Evolutionary conservation across 768 basidiomycete genomes (phyloP), one percentile per base, ranked within the genome.

Genomic region (Chiua virens): DNA sequence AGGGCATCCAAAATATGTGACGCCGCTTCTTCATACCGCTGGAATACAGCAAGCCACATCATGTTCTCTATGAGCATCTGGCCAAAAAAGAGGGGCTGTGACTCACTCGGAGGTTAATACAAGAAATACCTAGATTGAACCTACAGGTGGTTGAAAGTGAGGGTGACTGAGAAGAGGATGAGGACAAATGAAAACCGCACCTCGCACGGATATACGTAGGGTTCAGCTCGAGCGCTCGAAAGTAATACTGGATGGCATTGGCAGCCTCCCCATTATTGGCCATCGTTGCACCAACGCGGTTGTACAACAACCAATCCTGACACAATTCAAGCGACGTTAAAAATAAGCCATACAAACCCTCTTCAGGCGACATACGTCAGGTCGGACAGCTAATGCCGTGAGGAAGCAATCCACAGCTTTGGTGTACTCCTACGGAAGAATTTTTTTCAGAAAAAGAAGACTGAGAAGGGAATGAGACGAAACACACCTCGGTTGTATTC

Each of bases 331-430:
- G 8, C 6, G 36, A 14, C 17, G 28, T 55, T 21, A 57, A 50
- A 32, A 47, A 49, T 13, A 22, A n/a, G 9, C 6, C 21, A 8
- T 15, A 42, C 18, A 11, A 7, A 17, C 25, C 34, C 27, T 8
- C 14, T n/a, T 4, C 6, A 34, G 28, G 3, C 40, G 20, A 61
- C 76, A 49, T 64, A 97, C 95, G 48, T 93, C 86, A 3, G 94
- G 96, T 51, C 92, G 78, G 45, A 93, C 85, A 4, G 85, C 85
- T 53, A 98, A 72, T 1, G 97, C 97, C 0, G 95, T 79, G 42
- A 77, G 77, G 73, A 99, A 98, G 73, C 97, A 99, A 66, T 99
- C 97, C 53, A 87, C 85, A 0, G 96, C 93, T 67, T 93, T 95
- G 20, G 73, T 78, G 61, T 92, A 98, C 40, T 98, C 95, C 91